Percentiles rank a stretch among this genome's conserved stretches.
Evolutionary conservation across 768 basidiomycete species (phyloP).

Genomic region (Suillus weaverae): DNA sequence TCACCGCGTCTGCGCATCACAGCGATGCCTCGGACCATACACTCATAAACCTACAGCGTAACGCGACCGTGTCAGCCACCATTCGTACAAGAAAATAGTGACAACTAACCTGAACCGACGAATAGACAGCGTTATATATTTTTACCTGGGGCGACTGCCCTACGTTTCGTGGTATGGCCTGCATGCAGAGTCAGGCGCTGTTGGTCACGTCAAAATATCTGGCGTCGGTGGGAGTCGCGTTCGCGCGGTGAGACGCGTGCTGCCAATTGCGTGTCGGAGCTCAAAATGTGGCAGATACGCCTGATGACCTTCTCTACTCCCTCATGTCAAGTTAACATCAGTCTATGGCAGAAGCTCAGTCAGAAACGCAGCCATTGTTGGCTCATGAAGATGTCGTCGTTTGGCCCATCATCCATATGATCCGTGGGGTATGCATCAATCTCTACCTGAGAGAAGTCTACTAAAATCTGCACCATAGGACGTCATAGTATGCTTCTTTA

Average conservation of each 20-base stretch:
- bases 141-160: conserved; percentile 60
- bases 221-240: conserved; percentile 17
- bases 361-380: conserved; percentile 41
- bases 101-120: conserved; percentile 72
- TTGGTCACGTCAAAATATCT: conserved; percentile 23
- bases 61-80: conserved; percentile 19
- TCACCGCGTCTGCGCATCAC: conserved; percentile 96
- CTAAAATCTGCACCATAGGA: conserved; percentile 46
- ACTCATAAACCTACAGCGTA: conserved; percentile 81
- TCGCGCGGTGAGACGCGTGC: conserved; percentile 28
- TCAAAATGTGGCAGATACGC: conserved; percentile 23
- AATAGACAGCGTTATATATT: conserved; percentile 93
- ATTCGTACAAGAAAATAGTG: not conserved
- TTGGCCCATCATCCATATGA: conserved; percentile 81
- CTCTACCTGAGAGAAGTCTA: not conserved
- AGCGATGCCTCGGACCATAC: conserved; percentile 97
- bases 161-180: conserved; percentile 27
- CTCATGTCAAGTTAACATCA: conserved; percentile 1
- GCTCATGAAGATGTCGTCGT: conserved; percentile 61
- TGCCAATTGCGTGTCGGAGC: conserved; percentile 30
- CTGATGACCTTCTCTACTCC: not conserved
- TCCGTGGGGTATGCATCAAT: conserved; percentile 52
- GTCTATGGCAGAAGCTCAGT: conserved; percentile 16
- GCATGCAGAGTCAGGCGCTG: conserved; percentile 23
- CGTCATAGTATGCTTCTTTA: conserved; percentile 42